phyloP scores from a whole-genome alignment of 2,329 filamentous ascomycete species.

The Apiospora phragmitis region DNA sequence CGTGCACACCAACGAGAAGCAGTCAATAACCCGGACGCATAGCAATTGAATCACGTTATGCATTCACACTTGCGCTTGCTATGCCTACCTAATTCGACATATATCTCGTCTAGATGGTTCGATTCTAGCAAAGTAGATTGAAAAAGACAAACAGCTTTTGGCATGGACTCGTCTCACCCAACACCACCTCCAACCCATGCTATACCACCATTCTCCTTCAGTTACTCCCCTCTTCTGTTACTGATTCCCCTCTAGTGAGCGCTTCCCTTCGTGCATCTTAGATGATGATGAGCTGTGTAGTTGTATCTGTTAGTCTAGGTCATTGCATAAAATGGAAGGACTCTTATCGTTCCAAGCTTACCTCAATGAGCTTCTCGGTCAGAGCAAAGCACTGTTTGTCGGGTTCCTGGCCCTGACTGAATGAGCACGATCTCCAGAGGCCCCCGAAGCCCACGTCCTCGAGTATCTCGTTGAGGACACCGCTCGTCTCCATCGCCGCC shows the following conservation, averaged over 20 bases:
- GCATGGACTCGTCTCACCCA: not conserved
- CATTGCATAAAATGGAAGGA: not conserved
- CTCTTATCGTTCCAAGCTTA: constrained; percentile 32
- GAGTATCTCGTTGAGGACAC: constrained; percentile 52
- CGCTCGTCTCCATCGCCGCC: constrained; percentile 46
- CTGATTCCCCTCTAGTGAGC: not conserved
- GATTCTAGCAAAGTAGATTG: not conserved
- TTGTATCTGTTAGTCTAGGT: not conserved
- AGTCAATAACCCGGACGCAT: not conserved
- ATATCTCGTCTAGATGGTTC: not conserved
- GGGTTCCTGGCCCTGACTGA: constrained; percentile 48
- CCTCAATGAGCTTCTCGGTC: constrained; percentile 63
- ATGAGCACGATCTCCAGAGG: constrained; percentile 59
- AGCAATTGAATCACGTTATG: not conserved
- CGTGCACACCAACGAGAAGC: not conserved
- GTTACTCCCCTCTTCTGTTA: not conserved
- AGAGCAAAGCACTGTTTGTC: constrained; percentile 54
- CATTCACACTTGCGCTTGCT: constrained; percentile 3
- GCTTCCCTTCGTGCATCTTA: constrained; percentile 1
- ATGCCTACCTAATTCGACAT: not conserved
- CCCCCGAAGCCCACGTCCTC: constrained; percentile 64
- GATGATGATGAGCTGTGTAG: constrained; percentile 17
- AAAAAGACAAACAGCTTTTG: not conserved
- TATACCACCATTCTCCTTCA: not conserved
- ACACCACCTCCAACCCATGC: not conserved